Evolutionary conservation across 305 asterid genomes (phyloP), one percentile per base, ranked within the genome.

Genomic region (Petunia hybrid): DNA sequence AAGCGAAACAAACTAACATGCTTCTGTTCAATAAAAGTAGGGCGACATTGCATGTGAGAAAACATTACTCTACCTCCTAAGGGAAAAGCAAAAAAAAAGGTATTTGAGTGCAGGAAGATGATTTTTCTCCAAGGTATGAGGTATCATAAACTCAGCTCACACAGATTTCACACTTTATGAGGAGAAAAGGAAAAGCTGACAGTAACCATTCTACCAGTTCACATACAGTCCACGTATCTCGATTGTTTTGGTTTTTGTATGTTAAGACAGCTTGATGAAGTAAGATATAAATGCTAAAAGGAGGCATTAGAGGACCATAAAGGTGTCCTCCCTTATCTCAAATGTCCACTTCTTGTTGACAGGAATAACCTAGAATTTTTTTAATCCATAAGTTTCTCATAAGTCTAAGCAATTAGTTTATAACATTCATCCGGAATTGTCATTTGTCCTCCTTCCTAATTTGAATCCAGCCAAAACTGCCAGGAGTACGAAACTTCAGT

Each of bases 401-500:
- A 31, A 71, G 77, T 48, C 77, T 46, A 46, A 48, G 77, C 61
- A 10, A 46, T 56, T 46, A 70, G 43, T n/a, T 60, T 31, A 70
- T 31, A 39, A 71, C 61, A 71, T 71, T 71, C 78, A 71, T 71
- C 60, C 62, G 46, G 62, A 48, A 35, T 71, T 35, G 6, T 48
- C 77, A 59, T 51, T 48, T 73, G 62, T 35, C 78, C 48, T 35
- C 51, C 63, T 48, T 3, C 45, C 62, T 62, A 73, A 73, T 35
- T 73, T 6, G 63, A 73, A 73, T 73, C 13, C 45, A 48, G 61
- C 78, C 62, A 71, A 71, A n/a, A 71, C 43, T 6, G 78, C 12
- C 6, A 48, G 78, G 45, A 71, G 78, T 48, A 71, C 6, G 61
- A 48, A 59, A 51, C 45, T 73, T 73, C 62, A 73, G 53, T 73